A percentile compares a stretch with the other conserved stretches of the same genome.
Conservation (phyloP, 148 eudicot species). For the Pouteria glomerata region DNA sequence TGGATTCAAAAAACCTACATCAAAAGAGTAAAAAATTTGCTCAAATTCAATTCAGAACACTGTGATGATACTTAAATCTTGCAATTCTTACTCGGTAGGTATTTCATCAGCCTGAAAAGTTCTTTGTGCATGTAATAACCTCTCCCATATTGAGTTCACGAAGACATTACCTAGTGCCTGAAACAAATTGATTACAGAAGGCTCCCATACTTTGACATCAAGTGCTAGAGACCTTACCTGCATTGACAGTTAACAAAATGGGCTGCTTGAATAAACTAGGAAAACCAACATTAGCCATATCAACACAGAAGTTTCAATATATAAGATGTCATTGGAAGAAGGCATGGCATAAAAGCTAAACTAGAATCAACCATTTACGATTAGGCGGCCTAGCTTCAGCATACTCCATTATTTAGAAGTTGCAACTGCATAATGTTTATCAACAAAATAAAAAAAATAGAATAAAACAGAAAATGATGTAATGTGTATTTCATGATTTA, state of each 20-base stretch:
- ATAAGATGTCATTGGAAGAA: background rate
- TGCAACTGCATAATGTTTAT: too few relatives aligned
- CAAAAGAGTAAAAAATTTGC: conserved; percentile 12
- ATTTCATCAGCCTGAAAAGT: conserved; percentile 57
- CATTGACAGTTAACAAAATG: conserved; percentile 17
- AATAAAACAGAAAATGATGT: too few relatives aligned
- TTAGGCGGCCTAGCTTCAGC: background rate
- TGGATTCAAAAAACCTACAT: conserved; percentile 61
- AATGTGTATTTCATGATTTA: background rate
- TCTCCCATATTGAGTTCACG: conserved; percentile 95
- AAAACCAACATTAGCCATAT: background rate
- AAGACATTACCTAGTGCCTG: conserved; percentile 81
- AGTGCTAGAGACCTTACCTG: conserved; percentile 89
- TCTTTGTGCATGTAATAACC: conserved; percentile 53
- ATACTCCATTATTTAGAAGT: background rate
- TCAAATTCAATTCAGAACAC: conserved; percentile 2
- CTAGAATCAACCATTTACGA: background rate
- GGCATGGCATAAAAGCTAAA: background rate
- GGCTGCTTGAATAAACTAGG: conserved; percentile 9
- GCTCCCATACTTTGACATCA: conserved; percentile 99
- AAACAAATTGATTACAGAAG: conserved; percentile 75
- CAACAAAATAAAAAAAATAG: too few relatives aligned
- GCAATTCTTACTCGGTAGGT: conserved; percentile 61
- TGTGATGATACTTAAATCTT: background rate
- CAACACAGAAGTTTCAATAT: background rate